These are phyloP conservation scores for Polygonum aviculare DNA, from an alignment of 148 eudicot species.

Conservation along the genomic window DNA sequence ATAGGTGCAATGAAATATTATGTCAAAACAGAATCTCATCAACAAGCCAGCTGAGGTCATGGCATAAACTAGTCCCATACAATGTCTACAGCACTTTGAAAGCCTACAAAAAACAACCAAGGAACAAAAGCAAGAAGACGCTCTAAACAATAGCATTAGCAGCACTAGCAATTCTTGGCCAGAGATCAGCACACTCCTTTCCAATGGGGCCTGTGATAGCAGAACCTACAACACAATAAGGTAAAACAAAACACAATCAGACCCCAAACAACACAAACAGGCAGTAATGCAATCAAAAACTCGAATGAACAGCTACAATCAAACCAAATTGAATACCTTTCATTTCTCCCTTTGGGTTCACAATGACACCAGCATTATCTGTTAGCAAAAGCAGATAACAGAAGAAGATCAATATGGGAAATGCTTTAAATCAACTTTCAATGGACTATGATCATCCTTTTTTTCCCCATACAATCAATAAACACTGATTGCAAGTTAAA, in stretches of 20 bases:
- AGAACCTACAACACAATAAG: constrained; percentile 1
- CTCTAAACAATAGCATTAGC: constrained; percentile 10
- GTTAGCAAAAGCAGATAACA: not conserved
- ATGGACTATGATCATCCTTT: too few relatives aligned
- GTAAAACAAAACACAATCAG: not conserved
- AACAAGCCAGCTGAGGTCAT: not conserved
- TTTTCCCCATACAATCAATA: too few relatives aligned
- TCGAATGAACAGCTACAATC: not conserved
- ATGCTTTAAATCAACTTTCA: not conserved
- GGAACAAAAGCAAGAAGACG: not conserved
- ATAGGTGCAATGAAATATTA: not conserved
- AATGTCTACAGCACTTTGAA: not conserved
- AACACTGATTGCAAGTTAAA: too few relatives aligned
- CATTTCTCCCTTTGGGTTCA: constrained; percentile 13
- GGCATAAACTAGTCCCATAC: not conserved
- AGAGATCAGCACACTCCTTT: constrained; percentile 13
- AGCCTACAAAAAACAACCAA: not conserved
- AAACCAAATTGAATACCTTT: constrained; percentile 5
- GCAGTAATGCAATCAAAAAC: not conserved
- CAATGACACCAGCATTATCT: constrained; percentile 13
- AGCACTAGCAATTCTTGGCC: constrained; percentile 14
- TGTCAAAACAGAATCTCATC: not conserved
- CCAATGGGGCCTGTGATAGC: constrained; percentile 14
- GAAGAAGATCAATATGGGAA: not conserved
- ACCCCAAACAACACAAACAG: not conserved